These are phyloP conservation scores for Kazachstania taianensis DNA, from an alignment of 805 yeast genomes.

Conservation along the genomic window DNA sequence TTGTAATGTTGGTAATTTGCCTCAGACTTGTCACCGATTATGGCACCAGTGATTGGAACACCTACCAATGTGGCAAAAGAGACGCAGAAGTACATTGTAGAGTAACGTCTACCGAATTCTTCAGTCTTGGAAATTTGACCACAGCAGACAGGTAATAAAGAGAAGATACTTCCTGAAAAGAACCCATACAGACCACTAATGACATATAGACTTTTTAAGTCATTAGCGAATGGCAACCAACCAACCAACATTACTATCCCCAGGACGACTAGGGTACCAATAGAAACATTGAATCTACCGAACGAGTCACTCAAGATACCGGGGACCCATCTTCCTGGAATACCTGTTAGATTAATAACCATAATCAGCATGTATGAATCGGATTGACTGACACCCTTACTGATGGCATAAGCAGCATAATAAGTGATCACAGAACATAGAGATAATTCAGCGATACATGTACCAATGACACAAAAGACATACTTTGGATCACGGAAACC, in stretches of 20 bases:
- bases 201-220: conserved; percentile 30
- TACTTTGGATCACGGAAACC: conserved; percentile 38
- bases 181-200: conserved; percentile 44
- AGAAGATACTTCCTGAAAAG: conserved; percentile 43
- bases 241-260: conserved; percentile 28
- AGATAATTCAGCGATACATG: conserved; percentile 39
- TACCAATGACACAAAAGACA: conserved; percentile 34
- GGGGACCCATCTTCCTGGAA: conserved; percentile 37
- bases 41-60: conserved; percentile 42
- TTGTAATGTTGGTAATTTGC: conserved; percentile 31
- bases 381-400: conserved; percentile 33
- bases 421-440: conserved; percentile 38
- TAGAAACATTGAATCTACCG: conserved; percentile 48
- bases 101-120: conserved; percentile 44
- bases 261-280: conserved; percentile 25
- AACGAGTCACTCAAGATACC: conserved; percentile 35
- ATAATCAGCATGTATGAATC: conserved; percentile 39
- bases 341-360: conserved; percentile 33
- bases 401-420: conserved; percentile 40
- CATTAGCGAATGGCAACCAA: conserved; percentile 32
- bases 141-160: conserved; percentile 48
- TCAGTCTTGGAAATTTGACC: conserved; percentile 47
- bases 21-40: conserved; percentile 32
- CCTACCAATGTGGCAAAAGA: conserved; percentile 43
- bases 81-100: conserved; percentile 49